phyloP scores from a whole-genome alignment of 805 yeast species.

The Starmerella stigmatis region DNA sequence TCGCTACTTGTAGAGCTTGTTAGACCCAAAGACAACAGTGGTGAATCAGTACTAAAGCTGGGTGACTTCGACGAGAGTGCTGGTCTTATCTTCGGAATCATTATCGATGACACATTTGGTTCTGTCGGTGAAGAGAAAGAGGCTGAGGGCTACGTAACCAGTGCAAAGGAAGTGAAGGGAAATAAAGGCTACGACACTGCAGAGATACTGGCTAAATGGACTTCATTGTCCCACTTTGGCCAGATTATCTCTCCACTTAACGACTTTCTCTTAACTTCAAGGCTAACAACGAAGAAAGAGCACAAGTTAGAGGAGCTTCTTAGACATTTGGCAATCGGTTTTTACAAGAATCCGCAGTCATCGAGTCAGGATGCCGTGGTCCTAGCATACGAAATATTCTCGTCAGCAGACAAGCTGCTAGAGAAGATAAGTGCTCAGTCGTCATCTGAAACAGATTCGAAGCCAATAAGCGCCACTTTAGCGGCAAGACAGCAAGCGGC shows the following conservation, averaged over 20 bases:
- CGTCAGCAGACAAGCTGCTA: slow-evolving; percentile 35
- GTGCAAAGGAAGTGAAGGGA: slow-evolving; percentile 81
- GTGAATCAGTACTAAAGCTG: slow-evolving; percentile 27
- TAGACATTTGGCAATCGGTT: slow-evolving; percentile 67
- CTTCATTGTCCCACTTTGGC: slow-evolving; percentile 48
- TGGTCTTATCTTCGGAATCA: slow-evolving; percentile 48
- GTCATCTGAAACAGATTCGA: slow-evolving; percentile 11
- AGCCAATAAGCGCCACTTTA: slow-evolving; percentile 9
- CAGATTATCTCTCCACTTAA: slow-evolving; percentile 59
- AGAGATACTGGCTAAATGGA: slow-evolving; percentile 59
- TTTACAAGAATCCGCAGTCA: slow-evolving; percentile 56
- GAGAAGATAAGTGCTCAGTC: neutral
- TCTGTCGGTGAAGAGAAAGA: slow-evolving; percentile 89
- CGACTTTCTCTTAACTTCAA: slow-evolving; percentile 47
- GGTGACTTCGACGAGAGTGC: slow-evolving; percentile 67
- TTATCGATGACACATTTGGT: slow-evolving; percentile 92
- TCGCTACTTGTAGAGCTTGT: slow-evolving; percentile 49
- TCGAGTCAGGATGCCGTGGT: slow-evolving; percentile 49
- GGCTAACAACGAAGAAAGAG: slow-evolving; percentile 56
- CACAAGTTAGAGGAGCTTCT: slow-evolving; percentile 68
- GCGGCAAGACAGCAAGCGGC: slow-evolving; percentile 23
- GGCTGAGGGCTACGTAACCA: slow-evolving; percentile 76
- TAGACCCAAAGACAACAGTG: slow-evolving; percentile 16
- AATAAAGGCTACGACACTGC: slow-evolving; percentile 83
- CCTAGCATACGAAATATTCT: slow-evolving; percentile 63